These are phyloP conservation scores for Rhazya stricta DNA, from an alignment of 257 asterid species.

Conservation along the genomic window DNA sequence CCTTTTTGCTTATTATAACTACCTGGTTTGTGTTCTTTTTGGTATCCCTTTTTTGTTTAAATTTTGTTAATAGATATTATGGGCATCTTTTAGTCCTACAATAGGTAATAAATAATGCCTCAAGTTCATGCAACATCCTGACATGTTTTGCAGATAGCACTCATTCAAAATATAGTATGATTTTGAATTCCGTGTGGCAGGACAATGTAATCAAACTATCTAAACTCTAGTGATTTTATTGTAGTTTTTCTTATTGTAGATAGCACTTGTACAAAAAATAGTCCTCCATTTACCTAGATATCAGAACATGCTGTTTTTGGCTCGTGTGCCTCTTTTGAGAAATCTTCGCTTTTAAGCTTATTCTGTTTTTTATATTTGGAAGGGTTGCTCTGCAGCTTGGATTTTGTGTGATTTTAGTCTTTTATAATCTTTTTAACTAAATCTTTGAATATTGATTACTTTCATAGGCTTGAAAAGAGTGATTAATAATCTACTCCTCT, in stretches of 20 bases:
- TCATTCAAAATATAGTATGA: neutral
- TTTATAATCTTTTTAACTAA: neutral
- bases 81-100: neutral
- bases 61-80: neutral
- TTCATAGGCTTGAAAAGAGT: neutral
- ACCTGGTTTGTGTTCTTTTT: neutral
- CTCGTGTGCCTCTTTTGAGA: too few species aligned
- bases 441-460: neutral
- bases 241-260: neutral
- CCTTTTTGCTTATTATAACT: too few species aligned
- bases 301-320: neutral
- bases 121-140: neutral
- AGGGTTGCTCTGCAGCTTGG: neutral
- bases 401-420: neutral
- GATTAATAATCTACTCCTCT: conserved; percentile 6
- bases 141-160: neutral
- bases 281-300: neutral
- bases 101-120: neutral
- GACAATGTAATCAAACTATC: neutral
- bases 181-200: neutral
- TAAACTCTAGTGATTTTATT: neutral
- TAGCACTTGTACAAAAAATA: too few species aligned
- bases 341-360: neutral
- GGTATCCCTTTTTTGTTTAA: neutral
- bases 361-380: neutral